Conservation (phyloP, 2,329 filamentous ascomycete genomes). For the Penicillium palitans region DNA sequence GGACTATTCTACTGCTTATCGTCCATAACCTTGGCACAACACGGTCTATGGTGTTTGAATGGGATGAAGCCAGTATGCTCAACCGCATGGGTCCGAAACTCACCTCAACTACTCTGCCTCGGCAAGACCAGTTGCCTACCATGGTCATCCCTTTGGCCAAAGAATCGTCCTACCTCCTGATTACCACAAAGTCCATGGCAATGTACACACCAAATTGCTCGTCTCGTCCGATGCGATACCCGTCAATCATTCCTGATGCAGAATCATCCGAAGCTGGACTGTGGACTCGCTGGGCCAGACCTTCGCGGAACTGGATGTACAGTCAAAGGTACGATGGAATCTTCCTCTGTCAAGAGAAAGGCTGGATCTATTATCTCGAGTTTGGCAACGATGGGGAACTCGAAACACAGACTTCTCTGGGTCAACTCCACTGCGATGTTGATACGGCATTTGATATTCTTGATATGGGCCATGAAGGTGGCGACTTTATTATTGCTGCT, state of each 20-base stretch:
- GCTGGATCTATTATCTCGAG: slow-evolving; percentile 71
- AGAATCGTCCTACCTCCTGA: slow-evolving; percentile 67
- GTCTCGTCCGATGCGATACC: slow-evolving; percentile 33
- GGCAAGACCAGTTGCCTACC: slow-evolving; percentile 58
- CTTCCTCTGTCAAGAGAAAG: slow-evolving; percentile 86
- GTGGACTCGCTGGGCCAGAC: slow-evolving; percentile 84
- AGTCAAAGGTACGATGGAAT: slow-evolving; percentile 70
- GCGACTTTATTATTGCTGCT: slow-evolving; percentile 76
- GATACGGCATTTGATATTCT: slow-evolving; percentile 76
- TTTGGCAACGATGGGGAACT: slow-evolving; percentile 59
- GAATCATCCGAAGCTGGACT: slow-evolving; percentile 50
- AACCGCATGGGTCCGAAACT: slow-evolving; percentile 52
- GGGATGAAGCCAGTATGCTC: slow-evolving; percentile 52
- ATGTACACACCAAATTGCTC: slow-evolving; percentile 46
- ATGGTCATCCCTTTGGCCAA: slow-evolving; percentile 72
- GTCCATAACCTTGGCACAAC: slow-evolving; percentile 48
- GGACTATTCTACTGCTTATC: slow-evolving; percentile 74
- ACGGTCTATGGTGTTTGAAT: slow-evolving; percentile 53
- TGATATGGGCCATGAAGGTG: slow-evolving; percentile 62
- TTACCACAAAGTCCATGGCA: slow-evolving; percentile 61
- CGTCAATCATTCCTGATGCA: slow-evolving; percentile 29
- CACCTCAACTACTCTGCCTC: slow-evolving; percentile 13
- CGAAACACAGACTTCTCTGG: slow-evolving; percentile 59
- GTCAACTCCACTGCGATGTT: slow-evolving; percentile 70
- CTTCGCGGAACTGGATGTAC: slow-evolving; percentile 65